phyloP scores from a whole-genome alignment of 2,329 filamentous ascomycete species.

The Zopfia rhizophila region DNA sequence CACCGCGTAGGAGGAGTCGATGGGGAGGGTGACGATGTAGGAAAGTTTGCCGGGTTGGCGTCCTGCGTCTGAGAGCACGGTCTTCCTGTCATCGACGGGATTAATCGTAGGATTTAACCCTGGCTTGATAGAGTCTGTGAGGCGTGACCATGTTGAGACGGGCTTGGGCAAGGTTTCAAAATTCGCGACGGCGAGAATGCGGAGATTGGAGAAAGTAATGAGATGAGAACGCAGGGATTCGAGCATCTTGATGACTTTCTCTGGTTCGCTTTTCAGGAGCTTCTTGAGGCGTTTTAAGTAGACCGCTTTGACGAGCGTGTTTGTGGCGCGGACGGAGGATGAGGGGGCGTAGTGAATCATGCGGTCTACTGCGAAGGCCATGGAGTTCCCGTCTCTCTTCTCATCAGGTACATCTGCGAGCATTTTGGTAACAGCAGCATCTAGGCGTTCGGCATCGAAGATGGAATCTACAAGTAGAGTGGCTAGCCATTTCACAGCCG shows the following conservation, averaged over 20 bases:
- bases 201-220: conserved; percentile 86
- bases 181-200: conserved; percentile 85
- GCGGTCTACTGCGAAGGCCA: conserved; percentile 71
- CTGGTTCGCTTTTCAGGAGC: conserved; percentile 79
- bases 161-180: conserved; percentile 78
- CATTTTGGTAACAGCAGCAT: conserved; percentile 77
- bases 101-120: conserved; percentile 67
- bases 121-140: conserved; percentile 61
- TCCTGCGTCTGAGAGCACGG: conserved; percentile 80
- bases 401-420: conserved; percentile 91
- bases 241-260: conserved; percentile 79
- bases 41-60: conserved; percentile 77
- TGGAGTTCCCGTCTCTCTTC: conserved; percentile 83
- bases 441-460: conserved; percentile 77
- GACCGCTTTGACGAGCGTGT: conserved; percentile 84
- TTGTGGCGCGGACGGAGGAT: conserved; percentile 79
- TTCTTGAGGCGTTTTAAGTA: conserved; percentile 89
- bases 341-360: conserved; percentile 84
- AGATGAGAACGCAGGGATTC: conserved; percentile 79
- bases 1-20: conserved; percentile 90
- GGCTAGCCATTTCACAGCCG: conserved; percentile 83
- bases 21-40: conserved; percentile 87
- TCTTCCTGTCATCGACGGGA: conserved; percentile 75
- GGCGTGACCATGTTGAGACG: conserved; percentile 79
- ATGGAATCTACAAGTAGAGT: conserved; percentile 89